Conservation (phyloP, 768 basidiomycete genomes). For the Trametes cubensis region DNA sequence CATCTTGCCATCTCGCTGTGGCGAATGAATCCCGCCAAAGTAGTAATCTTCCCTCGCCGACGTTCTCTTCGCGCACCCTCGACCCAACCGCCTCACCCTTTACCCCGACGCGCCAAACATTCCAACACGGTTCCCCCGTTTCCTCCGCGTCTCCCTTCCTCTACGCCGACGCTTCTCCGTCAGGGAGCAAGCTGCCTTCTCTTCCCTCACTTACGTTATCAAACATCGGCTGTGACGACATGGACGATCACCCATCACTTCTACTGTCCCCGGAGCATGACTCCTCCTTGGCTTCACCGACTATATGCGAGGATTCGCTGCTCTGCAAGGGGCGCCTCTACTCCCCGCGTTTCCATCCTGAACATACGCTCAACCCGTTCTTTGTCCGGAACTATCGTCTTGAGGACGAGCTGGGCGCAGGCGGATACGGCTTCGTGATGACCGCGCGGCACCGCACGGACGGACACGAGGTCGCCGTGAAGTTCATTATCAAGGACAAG, state of each 20-base stretch:
- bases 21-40: slow-evolving; percentile 32
- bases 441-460: slow-evolving; percentile 67
- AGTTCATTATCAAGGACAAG: slow-evolving; percentile 87
- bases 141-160: slow-evolving; percentile 22
- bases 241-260: slow-evolving; percentile 24
- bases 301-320: slow-evolving; percentile 20
- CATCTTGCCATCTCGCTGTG: slow-evolving; percentile 28
- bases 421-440: slow-evolving; percentile 96
- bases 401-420: slow-evolving; percentile 81
- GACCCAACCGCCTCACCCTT: slow-evolving; percentile 27
- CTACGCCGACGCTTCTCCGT: slow-evolving; percentile 22
- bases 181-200: slow-evolving; percentile 24
- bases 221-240: slow-evolving; percentile 24
- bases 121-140: slow-evolving; percentile 22
- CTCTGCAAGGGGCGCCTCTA: slow-evolving; percentile 36
- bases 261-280: slow-evolving; percentile 16
- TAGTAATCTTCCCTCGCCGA: slow-evolving; percentile 27
- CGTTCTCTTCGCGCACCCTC: slow-evolving; percentile 18
- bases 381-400: slow-evolving; percentile 66
- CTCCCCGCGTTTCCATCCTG: slow-evolving; percentile 59
- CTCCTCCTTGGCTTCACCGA: slow-evolving; percentile 7
- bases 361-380: slow-evolving; percentile 59
- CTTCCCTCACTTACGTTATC: slow-evolving; percentile 31
- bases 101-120: slow-evolving; percentile 26
- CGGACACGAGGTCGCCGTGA: slow-evolving; percentile 82